Percentiles rank a stretch among this genome's conserved stretches.
These are phyloP conservation scores for Lachancea fermentati DNA, from an alignment of 805 yeast species.

Conservation along the genomic window DNA sequence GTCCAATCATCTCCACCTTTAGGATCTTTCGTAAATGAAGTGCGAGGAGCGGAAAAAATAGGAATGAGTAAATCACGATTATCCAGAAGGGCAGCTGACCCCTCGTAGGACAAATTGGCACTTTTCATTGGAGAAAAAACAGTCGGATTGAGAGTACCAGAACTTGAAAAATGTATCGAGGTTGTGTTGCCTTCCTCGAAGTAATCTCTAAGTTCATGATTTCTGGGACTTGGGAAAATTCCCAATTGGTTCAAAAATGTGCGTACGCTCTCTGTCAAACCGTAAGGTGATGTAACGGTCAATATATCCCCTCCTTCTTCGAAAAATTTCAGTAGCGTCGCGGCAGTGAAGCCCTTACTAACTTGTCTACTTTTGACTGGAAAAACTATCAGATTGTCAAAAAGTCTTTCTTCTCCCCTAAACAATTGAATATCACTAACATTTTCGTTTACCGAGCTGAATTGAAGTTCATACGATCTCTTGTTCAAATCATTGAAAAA, in stretches of 20 bases:
- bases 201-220: constrained; percentile 58
- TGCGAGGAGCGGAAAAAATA: constrained; percentile 55
- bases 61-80: constrained; percentile 71
- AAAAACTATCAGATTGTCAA: constrained; percentile 52
- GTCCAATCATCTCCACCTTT: constrained; percentile 72
- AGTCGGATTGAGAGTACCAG: constrained; percentile 12
- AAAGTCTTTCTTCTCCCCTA: constrained; percentile 40
- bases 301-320: constrained; percentile 70
- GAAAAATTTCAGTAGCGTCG: constrained; percentile 53
- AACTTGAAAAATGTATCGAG: constrained; percentile 14
- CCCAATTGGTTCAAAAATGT: constrained; percentile 74
- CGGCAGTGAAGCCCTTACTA: constrained; percentile 37
- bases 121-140: constrained; percentile 11
- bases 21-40: constrained; percentile 51
- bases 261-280: constrained; percentile 56
- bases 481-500: constrained; percentile 27
- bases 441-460: constrained; percentile 22
- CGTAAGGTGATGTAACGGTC: constrained; percentile 48
- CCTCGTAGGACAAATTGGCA: constrained; percentile 34
- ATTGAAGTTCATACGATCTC: constrained; percentile 34
- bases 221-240: constrained; percentile 75
- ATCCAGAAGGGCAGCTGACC: constrained; percentile 64
- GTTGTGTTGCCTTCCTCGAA: constrained; percentile 35
- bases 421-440: constrained; percentile 19
- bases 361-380: constrained; percentile 50